Percentiles rank a stretch among this genome's conserved stretches.
Conservation (phyloP, 768 basidiomycete species). For the Neoboletus subvelutipes region DNA sequence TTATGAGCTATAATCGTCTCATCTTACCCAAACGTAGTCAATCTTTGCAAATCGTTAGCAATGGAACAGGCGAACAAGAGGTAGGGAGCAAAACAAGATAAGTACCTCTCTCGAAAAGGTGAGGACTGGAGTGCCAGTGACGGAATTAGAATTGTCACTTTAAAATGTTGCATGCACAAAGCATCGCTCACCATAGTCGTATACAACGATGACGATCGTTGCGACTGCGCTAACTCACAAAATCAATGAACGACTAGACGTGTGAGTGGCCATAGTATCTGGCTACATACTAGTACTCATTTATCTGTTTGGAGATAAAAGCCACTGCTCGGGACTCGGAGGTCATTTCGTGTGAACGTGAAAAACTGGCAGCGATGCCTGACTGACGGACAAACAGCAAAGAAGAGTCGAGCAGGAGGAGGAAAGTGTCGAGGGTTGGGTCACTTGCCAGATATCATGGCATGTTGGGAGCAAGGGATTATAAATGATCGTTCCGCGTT, state of each 20-base stretch:
- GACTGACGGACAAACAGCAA: background rate
- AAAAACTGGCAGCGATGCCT: background rate
- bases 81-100: background rate
- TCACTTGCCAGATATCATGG: no score
- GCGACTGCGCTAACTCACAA: background rate
- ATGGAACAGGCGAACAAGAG: background rate
- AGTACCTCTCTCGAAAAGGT: constrained; percentile 17
- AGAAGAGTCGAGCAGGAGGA: no score
- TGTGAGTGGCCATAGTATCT: background rate
- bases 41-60: constrained; percentile 4
- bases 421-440: no score
- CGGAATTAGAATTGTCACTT: background rate
- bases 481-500: no score
- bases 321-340: background rate
- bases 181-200: constrained; percentile 10
- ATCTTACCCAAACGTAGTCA: constrained; percentile 14
- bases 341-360: background rate
- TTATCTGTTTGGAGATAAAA: background rate
- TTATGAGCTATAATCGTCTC: background rate
- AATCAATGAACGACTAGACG: background rate
- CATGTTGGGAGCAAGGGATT: no score
- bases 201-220: background rate
- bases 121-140: constrained; percentile 6
- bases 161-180: background rate
- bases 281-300: background rate